Evolutionary conservation across 2,329 filamentous ascomycete genomes (phyloP).

Genomic region (Fusarium hainanense): DNA sequence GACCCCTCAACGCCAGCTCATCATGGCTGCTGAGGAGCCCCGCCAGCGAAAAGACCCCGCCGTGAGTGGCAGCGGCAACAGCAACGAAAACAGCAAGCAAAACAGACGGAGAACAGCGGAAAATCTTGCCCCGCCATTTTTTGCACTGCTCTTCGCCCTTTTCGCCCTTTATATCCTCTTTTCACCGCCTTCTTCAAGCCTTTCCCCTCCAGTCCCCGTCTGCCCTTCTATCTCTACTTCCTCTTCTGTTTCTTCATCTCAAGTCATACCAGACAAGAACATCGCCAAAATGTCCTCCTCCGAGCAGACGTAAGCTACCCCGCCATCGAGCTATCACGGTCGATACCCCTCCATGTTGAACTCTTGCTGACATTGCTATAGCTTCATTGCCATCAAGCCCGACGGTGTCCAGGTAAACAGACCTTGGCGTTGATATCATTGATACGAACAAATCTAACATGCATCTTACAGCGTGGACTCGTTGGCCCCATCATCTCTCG

Average conservation of each 20-base stretch:
- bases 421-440: background rate
- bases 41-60: slow-evolving; percentile 52
- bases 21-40: slow-evolving; percentile 49
- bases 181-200: slow-evolving; percentile 47
- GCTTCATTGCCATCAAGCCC: slow-evolving; percentile 99
- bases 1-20: slow-evolving; percentile 44
- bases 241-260: slow-evolving; percentile 46
- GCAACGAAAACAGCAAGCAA: slow-evolving; percentile 36
- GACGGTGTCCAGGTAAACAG: slow-evolving; percentile 93
- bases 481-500: slow-evolving; percentile 97
- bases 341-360: slow-evolving; percentile 36
- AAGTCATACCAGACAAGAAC: slow-evolving; percentile 45
- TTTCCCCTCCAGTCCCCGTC: slow-evolving; percentile 47
- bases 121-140: slow-evolving; percentile 59
- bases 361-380: slow-evolving; percentile 56
- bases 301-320: slow-evolving; percentile 84
- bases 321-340: slow-evolving; percentile 43
- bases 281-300: slow-evolving; percentile 71
- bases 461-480: slow-evolving; percentile 81
- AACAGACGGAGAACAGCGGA: slow-evolving; percentile 48
- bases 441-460: slow-evolving; percentile 33
- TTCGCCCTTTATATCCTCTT: slow-evolving; percentile 53
- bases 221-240: slow-evolving; percentile 39
- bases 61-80: slow-evolving; percentile 42
- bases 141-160: slow-evolving; percentile 54